Evolutionary conservation across 768 basidiomycete genomes (phyloP).

Genomic region (Collybia nuda): DNA sequence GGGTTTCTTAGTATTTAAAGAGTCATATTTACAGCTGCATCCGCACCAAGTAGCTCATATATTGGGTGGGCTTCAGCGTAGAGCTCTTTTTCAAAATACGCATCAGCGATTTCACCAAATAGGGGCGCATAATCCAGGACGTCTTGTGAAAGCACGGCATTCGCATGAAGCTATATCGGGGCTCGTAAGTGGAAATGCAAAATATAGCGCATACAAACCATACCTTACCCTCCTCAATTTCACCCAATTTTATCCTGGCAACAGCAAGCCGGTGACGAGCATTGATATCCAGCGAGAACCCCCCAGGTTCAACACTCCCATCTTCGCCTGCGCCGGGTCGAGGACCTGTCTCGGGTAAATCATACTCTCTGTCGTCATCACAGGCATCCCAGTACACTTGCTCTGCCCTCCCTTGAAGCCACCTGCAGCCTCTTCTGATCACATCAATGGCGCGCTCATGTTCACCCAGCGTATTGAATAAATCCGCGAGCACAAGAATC

Average conservation of each 20-base stretch:
- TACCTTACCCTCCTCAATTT: slow-evolving; percentile 82
- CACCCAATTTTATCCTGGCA: slow-evolving; percentile 77
- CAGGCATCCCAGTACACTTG: slow-evolving; percentile 80
- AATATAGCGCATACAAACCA: slow-evolving; percentile 13
- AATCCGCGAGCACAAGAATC: slow-evolving; percentile 82
- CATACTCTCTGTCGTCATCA: slow-evolving; percentile 90
- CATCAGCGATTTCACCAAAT: slow-evolving; percentile 84
- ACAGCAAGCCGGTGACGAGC: slow-evolving; percentile 83
- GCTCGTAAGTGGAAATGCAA: neutral
- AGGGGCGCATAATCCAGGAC: slow-evolving; percentile 74
- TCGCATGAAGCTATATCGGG: slow-evolving; percentile 66
- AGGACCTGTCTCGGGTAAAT: slow-evolving; percentile 38
- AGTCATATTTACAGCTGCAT: slow-evolving; percentile 57
- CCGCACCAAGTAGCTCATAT: slow-evolving; percentile 75
- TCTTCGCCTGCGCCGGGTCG: slow-evolving; percentile 28
- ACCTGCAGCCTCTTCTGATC: slow-evolving; percentile 77
- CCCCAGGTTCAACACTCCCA: slow-evolving; percentile 54
- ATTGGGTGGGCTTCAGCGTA: slow-evolving; percentile 79
- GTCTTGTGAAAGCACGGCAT: slow-evolving; percentile 68
- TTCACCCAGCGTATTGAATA: slow-evolving; percentile 71
- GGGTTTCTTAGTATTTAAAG: neutral
- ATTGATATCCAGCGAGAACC: slow-evolving; percentile 68
- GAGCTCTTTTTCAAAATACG: slow-evolving; percentile 73
- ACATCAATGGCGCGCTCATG: slow-evolving; percentile 66
- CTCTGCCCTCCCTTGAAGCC: slow-evolving; percentile 82